These are phyloP conservation scores for Hypomyces perniciosus DNA, from an alignment of 2,329 filamentous ascomycete species.

Conservation along the genomic window DNA sequence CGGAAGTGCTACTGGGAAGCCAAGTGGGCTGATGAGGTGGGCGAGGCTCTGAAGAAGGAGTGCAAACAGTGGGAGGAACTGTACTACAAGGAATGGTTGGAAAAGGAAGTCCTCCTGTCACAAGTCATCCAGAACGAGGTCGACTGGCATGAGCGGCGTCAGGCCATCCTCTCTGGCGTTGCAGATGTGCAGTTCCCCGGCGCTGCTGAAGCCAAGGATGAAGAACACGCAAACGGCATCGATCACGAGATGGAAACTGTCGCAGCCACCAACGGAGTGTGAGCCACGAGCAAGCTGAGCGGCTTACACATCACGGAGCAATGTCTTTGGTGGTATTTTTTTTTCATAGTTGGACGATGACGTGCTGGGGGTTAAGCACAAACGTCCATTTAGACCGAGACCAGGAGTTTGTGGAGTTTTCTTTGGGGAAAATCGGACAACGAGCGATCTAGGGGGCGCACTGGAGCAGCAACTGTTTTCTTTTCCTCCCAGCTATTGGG, in stretches of 20 bases:
- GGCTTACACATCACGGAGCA: background rate
- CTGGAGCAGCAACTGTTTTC: background rate
- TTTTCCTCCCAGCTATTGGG: background rate
- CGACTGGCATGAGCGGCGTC: constrained; percentile 56
- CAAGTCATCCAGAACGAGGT: constrained; percentile 63
- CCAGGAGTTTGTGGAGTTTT: background rate
- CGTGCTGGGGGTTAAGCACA: background rate
- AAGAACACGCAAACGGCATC: constrained; percentile 19
- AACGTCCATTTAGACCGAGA: background rate
- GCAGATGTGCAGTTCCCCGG: constrained; percentile 39
- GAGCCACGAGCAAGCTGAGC: background rate
- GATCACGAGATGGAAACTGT: constrained; percentile 5
- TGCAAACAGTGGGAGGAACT: constrained; percentile 59
- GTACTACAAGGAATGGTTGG: constrained; percentile 67
- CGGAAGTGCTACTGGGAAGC: constrained; percentile 65
- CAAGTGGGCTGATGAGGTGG: constrained; percentile 65
- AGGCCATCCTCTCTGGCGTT: constrained; percentile 46
- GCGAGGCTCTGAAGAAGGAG: constrained; percentile 57
- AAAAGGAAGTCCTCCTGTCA: constrained; percentile 73
- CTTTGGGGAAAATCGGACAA: background rate
- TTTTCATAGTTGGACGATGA: background rate
- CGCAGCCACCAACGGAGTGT: background rate
- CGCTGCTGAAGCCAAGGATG: constrained; percentile 25
- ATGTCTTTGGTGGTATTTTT: background rate
- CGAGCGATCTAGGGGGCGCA: background rate